Conservation (phyloP, 257 asterid genomes). For the Lycium ferocissimum region DNA sequence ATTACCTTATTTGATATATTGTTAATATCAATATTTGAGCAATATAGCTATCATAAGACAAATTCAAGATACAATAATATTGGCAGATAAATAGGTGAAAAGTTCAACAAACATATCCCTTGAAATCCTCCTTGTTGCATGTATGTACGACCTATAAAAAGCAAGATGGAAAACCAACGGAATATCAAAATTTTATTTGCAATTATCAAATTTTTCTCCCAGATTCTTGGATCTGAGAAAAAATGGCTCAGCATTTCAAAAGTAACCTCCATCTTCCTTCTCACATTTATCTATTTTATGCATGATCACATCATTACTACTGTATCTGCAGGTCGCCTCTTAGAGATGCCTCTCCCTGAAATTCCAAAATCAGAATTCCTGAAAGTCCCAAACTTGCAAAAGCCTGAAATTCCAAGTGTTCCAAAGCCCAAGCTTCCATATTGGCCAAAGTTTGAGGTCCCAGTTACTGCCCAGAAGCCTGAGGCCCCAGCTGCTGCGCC, state of each 20-base stretch:
- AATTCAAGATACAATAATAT: neutral
- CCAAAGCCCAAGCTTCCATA: conserved; percentile 33
- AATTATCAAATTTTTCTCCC: neutral
- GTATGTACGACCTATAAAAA: conserved; percentile 33
- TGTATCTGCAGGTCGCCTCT: conserved; percentile 37
- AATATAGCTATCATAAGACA: neutral
- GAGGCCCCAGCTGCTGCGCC: neutral
- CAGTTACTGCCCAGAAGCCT: conserved; percentile 14
- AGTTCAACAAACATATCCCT: conserved; percentile 37
- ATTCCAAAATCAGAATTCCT: neutral
- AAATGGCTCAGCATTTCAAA: neutral
- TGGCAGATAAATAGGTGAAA: conserved; percentile 31
- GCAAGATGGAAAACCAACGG: neutral
- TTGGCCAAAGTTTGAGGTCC: too few relatives aligned
- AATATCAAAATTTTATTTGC: neutral
- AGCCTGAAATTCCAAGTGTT: conserved; percentile 30
- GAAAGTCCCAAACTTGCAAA: neutral
- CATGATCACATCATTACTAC: conserved; percentile 27
- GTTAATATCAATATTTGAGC: too few relatives aligned
- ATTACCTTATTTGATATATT: too few relatives aligned
- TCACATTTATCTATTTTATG: conserved; percentile 26
- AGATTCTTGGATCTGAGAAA: neutral
- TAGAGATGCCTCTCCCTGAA: conserved; percentile 27
- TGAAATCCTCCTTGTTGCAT: conserved; percentile 1
- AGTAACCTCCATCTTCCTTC: neutral